Evolutionary conservation across 331 rosid genomes (phyloP).

Genomic region (Acacia concinna): DNA sequence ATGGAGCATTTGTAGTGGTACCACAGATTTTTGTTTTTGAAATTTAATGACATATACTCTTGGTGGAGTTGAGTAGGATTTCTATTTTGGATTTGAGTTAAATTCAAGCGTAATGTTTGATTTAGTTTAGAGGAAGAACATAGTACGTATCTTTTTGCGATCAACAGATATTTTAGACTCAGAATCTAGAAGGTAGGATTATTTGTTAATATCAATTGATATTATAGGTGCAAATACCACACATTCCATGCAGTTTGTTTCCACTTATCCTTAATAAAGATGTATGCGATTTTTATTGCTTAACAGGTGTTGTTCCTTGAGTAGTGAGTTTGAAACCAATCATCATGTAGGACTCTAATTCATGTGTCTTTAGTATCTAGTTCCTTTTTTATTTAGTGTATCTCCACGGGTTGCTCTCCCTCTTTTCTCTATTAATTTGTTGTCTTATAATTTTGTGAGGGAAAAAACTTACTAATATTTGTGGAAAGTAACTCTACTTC

Average conservation of each 20-base stretch:
- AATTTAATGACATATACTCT: neutral
- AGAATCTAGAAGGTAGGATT: neutral
- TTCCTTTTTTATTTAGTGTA: neutral
- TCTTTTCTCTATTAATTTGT: neutral
- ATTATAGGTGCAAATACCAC: neutral
- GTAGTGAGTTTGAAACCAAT: slow-evolving; percentile 6
- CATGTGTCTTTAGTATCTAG: neutral
- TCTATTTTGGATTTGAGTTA: neutral
- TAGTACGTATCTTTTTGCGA: neutral
- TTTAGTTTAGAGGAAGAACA: slow-evolving; percentile 1
- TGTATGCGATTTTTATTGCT: neutral
- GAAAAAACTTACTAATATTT: neutral
- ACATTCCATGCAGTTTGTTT: neutral
- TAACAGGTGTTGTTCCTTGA: slow-evolving; percentile 6
- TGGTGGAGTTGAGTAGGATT: neutral
- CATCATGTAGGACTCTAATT: neutral
- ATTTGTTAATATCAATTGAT: neutral
- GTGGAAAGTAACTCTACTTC: slow-evolving; percentile 2
- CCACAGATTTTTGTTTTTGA: neutral
- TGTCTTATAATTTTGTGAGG: slow-evolving; percentile 2
- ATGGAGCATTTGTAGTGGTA: neutral
- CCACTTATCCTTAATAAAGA: neutral
- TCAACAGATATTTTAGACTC: neutral
- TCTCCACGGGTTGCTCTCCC: neutral
- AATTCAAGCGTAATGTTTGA: neutral